Conservation (phyloP, 2,329 filamentous ascomycete species). For the Phaeomoniella chlamydospora region DNA sequence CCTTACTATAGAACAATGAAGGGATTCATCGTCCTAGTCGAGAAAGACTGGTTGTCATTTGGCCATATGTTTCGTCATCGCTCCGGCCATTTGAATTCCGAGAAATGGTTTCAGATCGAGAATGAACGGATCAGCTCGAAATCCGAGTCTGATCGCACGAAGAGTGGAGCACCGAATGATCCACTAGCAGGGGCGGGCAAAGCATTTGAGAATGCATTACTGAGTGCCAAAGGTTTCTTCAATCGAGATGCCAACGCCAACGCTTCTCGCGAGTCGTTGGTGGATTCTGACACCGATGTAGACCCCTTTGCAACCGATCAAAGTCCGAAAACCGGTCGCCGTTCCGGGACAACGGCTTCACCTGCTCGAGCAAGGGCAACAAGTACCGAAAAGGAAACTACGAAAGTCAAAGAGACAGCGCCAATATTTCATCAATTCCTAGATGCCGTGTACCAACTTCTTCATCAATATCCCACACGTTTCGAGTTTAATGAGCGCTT, state of each 20-base stretch:
- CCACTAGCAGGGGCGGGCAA: slow-evolving; percentile 37
- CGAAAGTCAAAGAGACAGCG: slow-evolving; percentile 77
- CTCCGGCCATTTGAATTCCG: slow-evolving; percentile 73
- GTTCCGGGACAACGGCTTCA: slow-evolving; percentile 12
- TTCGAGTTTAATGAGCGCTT: slow-evolving; percentile 98
- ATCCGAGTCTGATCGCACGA: slow-evolving; percentile 18
- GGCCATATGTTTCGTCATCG: slow-evolving; percentile 94
- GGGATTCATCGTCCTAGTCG: slow-evolving; percentile 84
- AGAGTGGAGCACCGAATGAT: slow-evolving; percentile 16
- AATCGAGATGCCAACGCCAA: slow-evolving; percentile 48
- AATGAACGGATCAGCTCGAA: slow-evolving; percentile 57
- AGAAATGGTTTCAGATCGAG: slow-evolving; percentile 87
- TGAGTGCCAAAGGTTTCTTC: slow-evolving; percentile 80
- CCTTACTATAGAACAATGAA: slow-evolving; percentile 90
- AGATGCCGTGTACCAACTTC: slow-evolving; percentile 80
- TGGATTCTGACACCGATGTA: slow-evolving; percentile 45
- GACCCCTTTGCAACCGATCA: slow-evolving; percentile 33
- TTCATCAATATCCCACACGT: slow-evolving; percentile 69
- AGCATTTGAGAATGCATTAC: slow-evolving; percentile 70
- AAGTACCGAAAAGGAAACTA: slow-evolving; percentile 47
- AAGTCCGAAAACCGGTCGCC: slow-evolving; percentile 2
- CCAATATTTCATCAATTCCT: slow-evolving; percentile 97
- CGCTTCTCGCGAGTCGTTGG: slow-evolving; percentile 46
- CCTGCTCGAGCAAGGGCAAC: slow-evolving; percentile 16
- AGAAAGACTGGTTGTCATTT: slow-evolving; percentile 97